Conservation (phyloP, 345 rosid species). For the Cardamine resedifolia region DNA sequence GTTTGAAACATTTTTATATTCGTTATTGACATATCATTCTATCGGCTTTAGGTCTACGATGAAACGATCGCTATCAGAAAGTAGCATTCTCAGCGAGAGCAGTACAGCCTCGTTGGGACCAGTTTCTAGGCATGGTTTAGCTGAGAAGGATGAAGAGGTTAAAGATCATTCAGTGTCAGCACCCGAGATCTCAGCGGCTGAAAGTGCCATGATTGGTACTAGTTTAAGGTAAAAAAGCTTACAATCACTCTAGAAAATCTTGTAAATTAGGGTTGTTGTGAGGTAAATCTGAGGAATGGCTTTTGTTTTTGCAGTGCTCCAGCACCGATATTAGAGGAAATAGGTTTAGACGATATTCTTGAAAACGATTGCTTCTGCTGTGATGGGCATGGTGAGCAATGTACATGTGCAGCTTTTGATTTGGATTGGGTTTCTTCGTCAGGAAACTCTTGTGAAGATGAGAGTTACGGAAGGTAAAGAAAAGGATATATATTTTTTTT, state of each 20-base stretch:
- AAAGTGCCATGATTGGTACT: conserved; percentile 37
- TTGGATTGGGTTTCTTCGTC: conserved; percentile 92
- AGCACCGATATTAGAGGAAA: conserved; percentile 42
- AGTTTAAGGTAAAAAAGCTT: conserved; percentile 51
- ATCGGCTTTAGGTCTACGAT: conserved; percentile 48
- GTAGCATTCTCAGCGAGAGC: conserved; percentile 58
- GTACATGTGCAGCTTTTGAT: conserved; percentile 68
- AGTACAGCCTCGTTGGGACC: conserved; percentile 40
- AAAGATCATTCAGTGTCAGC: conserved; percentile 64
- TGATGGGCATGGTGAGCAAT: conserved; percentile 54
- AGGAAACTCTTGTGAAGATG: conserved; percentile 85
- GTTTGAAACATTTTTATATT: background rate
- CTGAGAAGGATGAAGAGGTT: conserved; percentile 41
- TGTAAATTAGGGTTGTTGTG: conserved; percentile 4
- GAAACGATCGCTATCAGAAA: conserved; percentile 85
- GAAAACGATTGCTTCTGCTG: conserved; percentile 51
- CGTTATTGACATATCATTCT: conserved; percentile 14
- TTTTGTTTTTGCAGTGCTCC: conserved; percentile 44
- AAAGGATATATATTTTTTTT: background rate
- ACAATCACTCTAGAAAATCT: background rate
- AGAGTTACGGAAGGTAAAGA: conserved; percentile 61
- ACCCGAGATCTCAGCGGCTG: conserved; percentile 57
- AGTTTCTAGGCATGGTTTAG: conserved; percentile 39
- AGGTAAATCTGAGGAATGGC: conserved; percentile 26
- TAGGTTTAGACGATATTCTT: conserved; percentile 41